Percentiles rank a stretch among this genome's conserved stretches.
Evolutionary conservation across 2,329 filamentous ascomycete genomes (phyloP).

Genomic region (Penicillium palitans): DNA sequence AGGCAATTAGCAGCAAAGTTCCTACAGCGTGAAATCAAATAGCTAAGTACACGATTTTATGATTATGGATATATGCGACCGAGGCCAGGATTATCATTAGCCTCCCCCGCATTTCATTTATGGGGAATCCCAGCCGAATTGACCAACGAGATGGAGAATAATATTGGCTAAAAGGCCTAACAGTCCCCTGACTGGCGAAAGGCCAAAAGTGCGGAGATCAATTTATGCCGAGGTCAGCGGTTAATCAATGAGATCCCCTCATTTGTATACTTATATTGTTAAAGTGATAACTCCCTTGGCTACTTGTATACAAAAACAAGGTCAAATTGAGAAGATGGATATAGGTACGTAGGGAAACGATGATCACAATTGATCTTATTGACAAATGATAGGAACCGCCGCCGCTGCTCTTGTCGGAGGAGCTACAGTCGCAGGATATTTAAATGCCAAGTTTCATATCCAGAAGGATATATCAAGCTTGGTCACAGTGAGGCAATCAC

Average conservation of each 20-base stretch:
- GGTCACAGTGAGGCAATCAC: slow-evolving; percentile 43
- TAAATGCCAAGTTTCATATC: slow-evolving; percentile 68
- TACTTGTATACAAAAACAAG: not conserved
- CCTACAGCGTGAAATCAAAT: too few relatives aligned
- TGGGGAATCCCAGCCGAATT: not conserved
- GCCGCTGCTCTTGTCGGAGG: slow-evolving; percentile 31
- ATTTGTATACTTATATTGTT: not conserved
- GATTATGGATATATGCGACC: too few relatives aligned
- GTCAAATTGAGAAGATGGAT: slow-evolving; percentile 10
- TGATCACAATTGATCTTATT: not conserved
- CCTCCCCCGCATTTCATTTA: not conserved
- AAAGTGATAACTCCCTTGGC: not conserved
- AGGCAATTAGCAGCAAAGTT: too few relatives aligned
- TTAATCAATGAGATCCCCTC: not conserved
- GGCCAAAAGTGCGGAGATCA: not conserved
- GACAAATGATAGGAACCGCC: slow-evolving; percentile 21
- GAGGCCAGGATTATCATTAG: not conserved
- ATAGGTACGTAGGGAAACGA: slow-evolving; percentile 3
- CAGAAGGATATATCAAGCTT: slow-evolving; percentile 59
- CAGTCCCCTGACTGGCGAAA: not conserved
- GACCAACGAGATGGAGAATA: not conserved
- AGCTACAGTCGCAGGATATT: slow-evolving; percentile 34
- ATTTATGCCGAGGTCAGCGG: slow-evolving; percentile 2
- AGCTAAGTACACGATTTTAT: too few relatives aligned
- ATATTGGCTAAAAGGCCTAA: not conserved